Percentiles rank a stretch among this genome's conserved stretches.
Evolutionary conservation across 192 early-diverging fungal species (phyloP).

Genomic region (Diversispora epigaea): DNA sequence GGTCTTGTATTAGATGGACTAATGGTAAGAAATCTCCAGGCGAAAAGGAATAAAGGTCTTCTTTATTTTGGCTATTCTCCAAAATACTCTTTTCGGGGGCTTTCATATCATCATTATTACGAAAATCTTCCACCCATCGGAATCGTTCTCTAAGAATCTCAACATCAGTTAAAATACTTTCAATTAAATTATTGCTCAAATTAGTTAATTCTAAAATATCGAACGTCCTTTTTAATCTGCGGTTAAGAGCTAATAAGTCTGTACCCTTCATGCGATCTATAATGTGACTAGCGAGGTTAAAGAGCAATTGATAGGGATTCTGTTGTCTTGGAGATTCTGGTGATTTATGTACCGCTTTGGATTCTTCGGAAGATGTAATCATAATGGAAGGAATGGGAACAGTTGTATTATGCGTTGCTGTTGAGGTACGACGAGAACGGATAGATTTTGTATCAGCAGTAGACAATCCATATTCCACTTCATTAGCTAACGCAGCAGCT

Average conservation of each 20-base stretch:
- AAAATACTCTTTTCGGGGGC: background rate
- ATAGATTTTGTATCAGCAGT: background rate
- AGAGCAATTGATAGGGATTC: slow-evolving; percentile 48
- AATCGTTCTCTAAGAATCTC: slow-evolving; percentile 47
- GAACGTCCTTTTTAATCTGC: slow-evolving; percentile 51
- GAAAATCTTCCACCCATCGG: slow-evolving; percentile 44
- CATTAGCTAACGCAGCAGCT: slow-evolving; percentile 29
- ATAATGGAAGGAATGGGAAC: slow-evolving; percentile 1
- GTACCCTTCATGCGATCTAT: slow-evolving; percentile 51
- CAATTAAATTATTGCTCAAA: slow-evolving; percentile 57
- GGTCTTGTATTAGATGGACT: slow-evolving; percentile 43
- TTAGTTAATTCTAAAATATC: slow-evolving; percentile 56
- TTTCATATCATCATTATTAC: slow-evolving; percentile 34
- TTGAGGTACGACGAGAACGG: slow-evolving; percentile 15
- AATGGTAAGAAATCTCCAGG: slow-evolving; percentile 53
- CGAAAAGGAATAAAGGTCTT: slow-evolving; percentile 40
- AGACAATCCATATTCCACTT: slow-evolving; percentile 22
- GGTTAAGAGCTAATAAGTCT: slow-evolving; percentile 53
- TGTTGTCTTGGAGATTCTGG: slow-evolving; percentile 30
- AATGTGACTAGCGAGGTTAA: slow-evolving; percentile 39
- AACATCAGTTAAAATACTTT: slow-evolving; percentile 53
- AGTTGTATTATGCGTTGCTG: background rate
- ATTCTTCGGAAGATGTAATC: background rate
- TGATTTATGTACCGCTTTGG: background rate
- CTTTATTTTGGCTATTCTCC: background rate